phyloP scores from a whole-genome alignment of 2,329 filamentous ascomycete species.

The Aspergillus felis region DNA sequence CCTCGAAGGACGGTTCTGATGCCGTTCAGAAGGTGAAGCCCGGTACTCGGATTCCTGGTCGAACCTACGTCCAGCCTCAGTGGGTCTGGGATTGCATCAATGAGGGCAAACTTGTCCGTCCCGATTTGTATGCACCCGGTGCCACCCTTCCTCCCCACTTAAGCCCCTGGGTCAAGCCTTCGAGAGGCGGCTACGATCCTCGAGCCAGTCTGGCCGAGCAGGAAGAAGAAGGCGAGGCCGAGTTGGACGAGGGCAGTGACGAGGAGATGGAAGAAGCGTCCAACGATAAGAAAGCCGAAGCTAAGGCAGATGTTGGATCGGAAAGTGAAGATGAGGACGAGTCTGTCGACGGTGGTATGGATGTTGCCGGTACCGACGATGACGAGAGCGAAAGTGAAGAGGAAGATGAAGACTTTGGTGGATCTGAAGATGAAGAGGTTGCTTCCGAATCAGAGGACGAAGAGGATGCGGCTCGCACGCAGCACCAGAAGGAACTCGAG shows the following conservation, averaged over 20 bases:
- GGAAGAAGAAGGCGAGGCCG: slow-evolving; percentile 79
- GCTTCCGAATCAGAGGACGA: slow-evolving; percentile 54
- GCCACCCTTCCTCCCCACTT: slow-evolving; percentile 88
- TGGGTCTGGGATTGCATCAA: slow-evolving; percentile 99
- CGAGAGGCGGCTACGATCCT: slow-evolving; percentile 86
- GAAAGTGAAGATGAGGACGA: slow-evolving; percentile 44
- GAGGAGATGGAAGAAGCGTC: slow-evolving; percentile 36
- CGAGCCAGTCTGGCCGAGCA: slow-evolving; percentile 81
- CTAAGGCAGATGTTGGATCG: slow-evolving; percentile 35
- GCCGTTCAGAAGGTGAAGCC: slow-evolving; percentile 47
- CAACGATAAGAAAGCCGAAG: slow-evolving; percentile 18
- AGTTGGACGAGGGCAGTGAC: slow-evolving; percentile 56
- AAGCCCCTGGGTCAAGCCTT: slow-evolving; percentile 89
- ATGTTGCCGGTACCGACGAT: slow-evolving; percentile 45
- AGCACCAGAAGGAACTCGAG: slow-evolving; percentile 85
- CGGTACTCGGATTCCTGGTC: slow-evolving; percentile 78
- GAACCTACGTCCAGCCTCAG: slow-evolving; percentile 91
- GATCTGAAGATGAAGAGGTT: slow-evolving; percentile 49
- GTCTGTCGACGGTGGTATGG: slow-evolving; percentile 47
- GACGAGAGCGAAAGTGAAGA: slow-evolving; percentile 46
- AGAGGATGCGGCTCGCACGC: slow-evolving; percentile 57
- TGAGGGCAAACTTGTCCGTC: slow-evolving; percentile 78
- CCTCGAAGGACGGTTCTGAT: slow-evolving; percentile 44
- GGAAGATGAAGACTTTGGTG: slow-evolving; percentile 45
- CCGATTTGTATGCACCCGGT: slow-evolving; percentile 85